Evolutionary conservation across 2,329 filamentous ascomycete genomes (phyloP).

Genomic region (Dissoconium aciculare): DNA sequence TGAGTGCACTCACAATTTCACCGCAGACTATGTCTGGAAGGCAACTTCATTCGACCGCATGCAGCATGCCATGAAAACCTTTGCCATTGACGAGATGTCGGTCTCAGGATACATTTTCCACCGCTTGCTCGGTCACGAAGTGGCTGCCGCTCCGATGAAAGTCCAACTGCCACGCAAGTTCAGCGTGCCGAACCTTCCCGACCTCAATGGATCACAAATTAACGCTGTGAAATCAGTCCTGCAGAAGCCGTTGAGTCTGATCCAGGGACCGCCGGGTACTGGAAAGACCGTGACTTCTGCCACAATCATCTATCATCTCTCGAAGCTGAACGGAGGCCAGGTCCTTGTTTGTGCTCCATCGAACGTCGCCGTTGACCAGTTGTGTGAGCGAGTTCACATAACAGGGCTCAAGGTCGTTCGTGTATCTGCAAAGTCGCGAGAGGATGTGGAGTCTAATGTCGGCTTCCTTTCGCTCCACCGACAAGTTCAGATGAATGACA

Average conservation of each 20-base stretch:
- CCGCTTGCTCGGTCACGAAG: conserved; percentile 86
- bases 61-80: conserved; percentile 98
- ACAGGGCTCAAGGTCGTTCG: conserved; percentile 94
- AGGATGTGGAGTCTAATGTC: conserved; percentile 97
- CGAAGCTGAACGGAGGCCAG: conserved; percentile 86
- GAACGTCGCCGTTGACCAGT: conserved; percentile 94
- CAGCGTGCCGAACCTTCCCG: conserved; percentile 82
- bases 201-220: conserved; percentile 90
- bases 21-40: conserved; percentile 98
- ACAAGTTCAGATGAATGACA: conserved; percentile 91
- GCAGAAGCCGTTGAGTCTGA: conserved; percentile 83
- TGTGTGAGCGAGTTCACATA: conserved; percentile 89
- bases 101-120: conserved; percentile 99
- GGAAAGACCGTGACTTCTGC: conserved; percentile 98
- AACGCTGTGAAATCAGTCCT: conserved; percentile 91
- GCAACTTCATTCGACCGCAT: conserved; percentile 98
- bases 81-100: conserved; percentile 93
- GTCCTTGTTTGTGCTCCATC: conserved; percentile 94
- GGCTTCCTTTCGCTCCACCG: conserved; percentile 90
- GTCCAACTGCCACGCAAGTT: conserved; percentile 93
- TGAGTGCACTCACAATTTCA: conserved; percentile 95
- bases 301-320: conserved; percentile 94
- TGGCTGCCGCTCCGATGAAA: conserved; percentile 88
- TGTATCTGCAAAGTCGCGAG: conserved; percentile 94
- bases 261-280: conserved; percentile 91